Base-by-base conservation (phyloP, 768 basidiomycete genomes). In the Amanita muscaria region DNA sequence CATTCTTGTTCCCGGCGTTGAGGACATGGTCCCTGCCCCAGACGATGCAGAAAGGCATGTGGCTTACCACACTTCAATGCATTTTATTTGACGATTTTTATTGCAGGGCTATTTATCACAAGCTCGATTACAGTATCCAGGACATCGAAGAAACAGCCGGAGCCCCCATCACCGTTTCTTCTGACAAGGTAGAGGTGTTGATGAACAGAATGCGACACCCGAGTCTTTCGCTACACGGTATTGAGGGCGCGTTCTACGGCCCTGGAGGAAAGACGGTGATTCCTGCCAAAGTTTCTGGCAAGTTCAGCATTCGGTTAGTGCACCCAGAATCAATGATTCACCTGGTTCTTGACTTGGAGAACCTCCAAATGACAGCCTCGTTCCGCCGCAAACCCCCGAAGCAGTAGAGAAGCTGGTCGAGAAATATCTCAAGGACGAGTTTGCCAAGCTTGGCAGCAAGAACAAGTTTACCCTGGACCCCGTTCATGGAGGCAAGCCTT, bases 161-260 rank as follows among this genome's bases (percentile, higher is more conserved):
- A n/a, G 86, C 70, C 7, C 56, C 73, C 51, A 80, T 89, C 52
- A 80, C 85, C 2, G 59, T 96, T 18, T 82, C 80, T 2, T 66
- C 76, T 4, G 82, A 92, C 60, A 93, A 91, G 60, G 80, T 80
- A 23, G 60, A 66, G 8, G 76, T 85, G 16, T 68, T 98, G 30
- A 98, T 94, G 92, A 89, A 87, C 30, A 80, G 90, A 53, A 97
- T 97, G 93, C 79, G 91, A 25, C 69, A 77, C 53, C 88, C 93
- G 2, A 85, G 83, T 47, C 73, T 98, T 49, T 92, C 89, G 2
- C 65, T 98, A 19, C 93, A 98, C 59, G 94, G 94, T 9, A 93
- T 98, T 55, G 88, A 96, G 63, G 92, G 93, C 39, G 94, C 92
- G 1, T 96, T 93, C 69, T 88, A 77, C 44, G 80, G 77, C 0